These are phyloP conservation scores for Diplodia scrobiculata DNA, from an alignment of 2,329 filamentous ascomycete genomes.

Conservation along the genomic window DNA sequence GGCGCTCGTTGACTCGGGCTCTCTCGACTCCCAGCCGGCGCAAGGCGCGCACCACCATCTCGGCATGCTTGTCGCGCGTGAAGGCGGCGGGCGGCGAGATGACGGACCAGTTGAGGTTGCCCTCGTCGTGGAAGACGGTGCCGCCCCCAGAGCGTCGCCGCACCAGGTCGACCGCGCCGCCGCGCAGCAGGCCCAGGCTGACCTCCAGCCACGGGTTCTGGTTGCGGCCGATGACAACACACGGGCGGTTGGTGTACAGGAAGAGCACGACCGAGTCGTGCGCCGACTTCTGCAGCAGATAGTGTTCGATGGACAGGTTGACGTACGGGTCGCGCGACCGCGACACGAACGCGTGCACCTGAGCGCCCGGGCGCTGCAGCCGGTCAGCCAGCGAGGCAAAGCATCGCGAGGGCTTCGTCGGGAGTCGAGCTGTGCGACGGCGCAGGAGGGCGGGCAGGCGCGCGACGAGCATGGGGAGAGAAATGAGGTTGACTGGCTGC, in stretches of 20 bases:
- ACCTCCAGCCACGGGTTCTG: slow-evolving; percentile 97
- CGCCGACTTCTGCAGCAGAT: slow-evolving; percentile 74
- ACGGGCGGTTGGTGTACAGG: slow-evolving; percentile 83
- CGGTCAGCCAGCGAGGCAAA: slow-evolving; percentile 14
- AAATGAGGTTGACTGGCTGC: slow-evolving; percentile 4
- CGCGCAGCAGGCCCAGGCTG: slow-evolving; percentile 65
- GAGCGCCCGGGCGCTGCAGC: slow-evolving; percentile 14
- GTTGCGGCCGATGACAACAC: slow-evolving; percentile 89
- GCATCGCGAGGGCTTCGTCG: slow-evolving; percentile 4
- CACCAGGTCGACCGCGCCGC: slow-evolving; percentile 63
- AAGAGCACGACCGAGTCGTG: slow-evolving; percentile 76
- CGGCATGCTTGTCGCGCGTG: slow-evolving; percentile 81
- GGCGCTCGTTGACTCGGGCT: slow-evolving; percentile 79
- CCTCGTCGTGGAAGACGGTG: slow-evolving; percentile 88
- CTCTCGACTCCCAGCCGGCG: slow-evolving; percentile 59
- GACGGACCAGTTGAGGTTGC: slow-evolving; percentile 94
- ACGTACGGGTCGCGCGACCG: slow-evolving; percentile 72
- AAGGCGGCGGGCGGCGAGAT: slow-evolving; percentile 77
- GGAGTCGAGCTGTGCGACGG: slow-evolving; percentile 2
- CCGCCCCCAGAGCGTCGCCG: slow-evolving; percentile 86
- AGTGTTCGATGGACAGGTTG: slow-evolving; percentile 93
- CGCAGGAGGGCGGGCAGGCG: slow-evolving; percentile 8
- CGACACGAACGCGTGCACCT: slow-evolving; percentile 50
- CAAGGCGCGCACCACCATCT: slow-evolving; percentile 89
- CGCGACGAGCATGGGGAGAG: slow-evolving; percentile 13